phyloP scores from a whole-genome alignment of 1,284 basidiomycete genomes.

The Boletus albobrunnescens region DNA sequence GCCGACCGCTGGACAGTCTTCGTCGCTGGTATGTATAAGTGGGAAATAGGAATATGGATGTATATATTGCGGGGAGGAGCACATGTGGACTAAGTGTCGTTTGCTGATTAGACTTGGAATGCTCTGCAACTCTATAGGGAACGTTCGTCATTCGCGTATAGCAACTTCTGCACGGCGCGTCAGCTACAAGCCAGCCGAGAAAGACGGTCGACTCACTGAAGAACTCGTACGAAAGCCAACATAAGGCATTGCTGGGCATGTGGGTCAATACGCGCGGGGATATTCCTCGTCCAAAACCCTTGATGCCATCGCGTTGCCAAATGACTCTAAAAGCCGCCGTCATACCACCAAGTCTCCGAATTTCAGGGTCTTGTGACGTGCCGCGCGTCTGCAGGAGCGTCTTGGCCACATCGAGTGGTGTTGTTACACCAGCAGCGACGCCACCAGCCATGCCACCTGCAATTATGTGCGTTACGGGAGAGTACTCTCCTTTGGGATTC shows the following conservation, averaged over 20 bases:
- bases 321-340: constrained; percentile 87
- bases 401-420: constrained; percentile 98
- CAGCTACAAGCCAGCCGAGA: constrained; percentile 7
- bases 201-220: constrained; percentile 68
- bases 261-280: constrained; percentile 91
- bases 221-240: constrained; percentile 96
- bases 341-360: constrained; percentile 84
- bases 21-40: not conserved
- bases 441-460: constrained; percentile 92
- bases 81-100: constrained; percentile 7
- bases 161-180: constrained; percentile 53
- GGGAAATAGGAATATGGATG: constrained; percentile 17
- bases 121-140: constrained; percentile 11
- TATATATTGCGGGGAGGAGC: constrained; percentile 14
- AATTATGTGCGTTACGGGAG: constrained; percentile 85
- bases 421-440: constrained; percentile 93
- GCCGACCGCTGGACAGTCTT: not conserved
- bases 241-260: constrained; percentile 96
- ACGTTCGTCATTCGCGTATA: constrained; percentile 45
- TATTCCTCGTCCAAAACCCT: constrained; percentile 85
- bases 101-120: constrained; percentile 7
- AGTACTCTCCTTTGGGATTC: constrained; percentile 86
- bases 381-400: constrained; percentile 94
- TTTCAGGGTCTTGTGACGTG: constrained; percentile 74
- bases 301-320: constrained; percentile 78